Base-by-base conservation (phyloP, 2,329 filamentous ascomycete species). In the Fonsecaea pedrosoi region DNA sequence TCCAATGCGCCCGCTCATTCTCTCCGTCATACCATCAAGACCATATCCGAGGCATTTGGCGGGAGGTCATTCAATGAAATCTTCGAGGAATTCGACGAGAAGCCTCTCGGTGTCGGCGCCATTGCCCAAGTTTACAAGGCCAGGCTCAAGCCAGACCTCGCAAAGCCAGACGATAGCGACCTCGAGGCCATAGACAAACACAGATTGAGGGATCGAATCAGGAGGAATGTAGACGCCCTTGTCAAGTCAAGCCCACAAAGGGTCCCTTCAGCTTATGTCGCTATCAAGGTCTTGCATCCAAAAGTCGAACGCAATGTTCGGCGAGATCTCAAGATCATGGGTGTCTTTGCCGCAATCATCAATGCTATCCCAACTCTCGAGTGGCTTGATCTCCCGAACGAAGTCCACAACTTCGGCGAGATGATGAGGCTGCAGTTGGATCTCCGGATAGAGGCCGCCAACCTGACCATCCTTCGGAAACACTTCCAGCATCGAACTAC, bases 391-490 rank as follows among this genome's bases (percentile, higher is more conserved):
- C 87, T 99, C 8, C 95, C 95, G 0, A 94, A 97, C 72, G 95
- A 99, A 77, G 95, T 98, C 2, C 81, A 85, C 13, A 93, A 98
- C 75, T 99, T 99, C 75, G 94, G 94, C 30, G 91, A 96, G 76
- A 99, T 99, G 95, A 99, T 99, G 95, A 90, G 90, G 74, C 83
- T 98, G n/a, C 95, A 99, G 77, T 84, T 99, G 2, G 95, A 99
- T 78, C 84, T 99, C 40, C 90, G 95, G 60, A 98, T 98, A 68
- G 95, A 99, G 78, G 90, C 93, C 1, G 90, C 94, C 42, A 99
- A 99, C 74, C 83, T 99, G 2, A 78, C 89, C 25, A 88, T 90
- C 13, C 98, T 99, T 82, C 89, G 95, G 60, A 89, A 90, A 73
- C 92, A 97, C 76, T 99, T 99, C 83, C 91, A 90, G 73, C 86